Conservation (phyloP, 192 early-diverging fungal species). For the Linnemannia hyalina region DNA sequence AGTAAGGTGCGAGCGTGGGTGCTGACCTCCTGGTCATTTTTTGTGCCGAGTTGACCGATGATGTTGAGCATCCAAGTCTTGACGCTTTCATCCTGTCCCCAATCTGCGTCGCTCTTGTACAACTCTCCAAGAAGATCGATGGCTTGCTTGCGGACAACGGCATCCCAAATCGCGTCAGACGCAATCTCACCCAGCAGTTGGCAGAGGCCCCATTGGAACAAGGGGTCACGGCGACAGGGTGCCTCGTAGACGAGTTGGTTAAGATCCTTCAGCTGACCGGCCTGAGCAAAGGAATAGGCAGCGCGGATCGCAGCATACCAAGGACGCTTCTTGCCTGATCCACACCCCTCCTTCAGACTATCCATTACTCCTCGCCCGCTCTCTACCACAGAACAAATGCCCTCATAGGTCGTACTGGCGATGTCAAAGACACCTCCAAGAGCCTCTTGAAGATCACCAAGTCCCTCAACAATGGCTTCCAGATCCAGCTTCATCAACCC, state of each 20-base stretch:
- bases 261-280: background rate
- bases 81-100: background rate
- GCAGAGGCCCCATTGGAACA: conserved; percentile 13
- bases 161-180: background rate
- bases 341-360: background rate
- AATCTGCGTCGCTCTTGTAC: background rate
- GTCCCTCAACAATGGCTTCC: too few relatives aligned
- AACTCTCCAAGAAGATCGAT: background rate
- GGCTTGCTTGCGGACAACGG: background rate
- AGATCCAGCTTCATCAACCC: too few relatives aligned
- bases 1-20: background rate
- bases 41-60: background rate
- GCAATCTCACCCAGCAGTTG: conserved; percentile 9
- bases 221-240: background rate
- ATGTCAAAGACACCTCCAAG: background rate
- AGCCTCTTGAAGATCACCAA: too few relatives aligned
- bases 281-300: background rate
- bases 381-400: too few relatives aligned
- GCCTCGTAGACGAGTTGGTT: background rate
- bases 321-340: background rate
- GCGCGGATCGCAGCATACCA: background rate
- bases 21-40: background rate
- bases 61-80: background rate
- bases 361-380: background rate
- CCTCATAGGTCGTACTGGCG: too few relatives aligned